These are phyloP conservation scores for Carex cristatella DNA, from an alignment of 176 grass and related monocot species.

Conservation along the genomic window DNA sequence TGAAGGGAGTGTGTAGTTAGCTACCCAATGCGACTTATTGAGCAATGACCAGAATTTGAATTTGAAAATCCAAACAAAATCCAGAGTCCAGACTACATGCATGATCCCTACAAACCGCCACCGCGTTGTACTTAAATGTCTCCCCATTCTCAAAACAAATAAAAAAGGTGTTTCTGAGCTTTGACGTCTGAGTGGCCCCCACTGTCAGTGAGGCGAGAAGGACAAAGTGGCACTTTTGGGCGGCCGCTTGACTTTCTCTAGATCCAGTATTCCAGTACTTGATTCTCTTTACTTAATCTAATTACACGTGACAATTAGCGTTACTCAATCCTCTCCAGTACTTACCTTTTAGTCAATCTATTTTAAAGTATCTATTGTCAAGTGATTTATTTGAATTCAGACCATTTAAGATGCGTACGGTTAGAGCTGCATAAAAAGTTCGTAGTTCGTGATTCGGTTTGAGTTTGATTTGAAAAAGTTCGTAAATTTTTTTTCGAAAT, in stretches of 20 bases:
- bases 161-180: background rate
- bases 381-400: background rate
- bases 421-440: too few relatives aligned
- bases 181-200: background rate
- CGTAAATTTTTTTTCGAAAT: too few relatives aligned
- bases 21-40: background rate
- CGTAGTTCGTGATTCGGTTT: too few relatives aligned
- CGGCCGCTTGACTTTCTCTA: background rate
- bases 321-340: background rate
- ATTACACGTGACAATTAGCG: constrained; percentile 5
- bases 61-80: background rate
- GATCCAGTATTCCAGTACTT: background rate
- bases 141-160: too few relatives aligned
- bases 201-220: background rate
- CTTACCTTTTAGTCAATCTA: too few relatives aligned
- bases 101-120: background rate
- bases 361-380: too few relatives aligned
- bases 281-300: constrained; percentile 9
- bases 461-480: too few relatives aligned
- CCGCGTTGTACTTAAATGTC: background rate
- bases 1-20: background rate
- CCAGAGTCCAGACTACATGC: background rate
- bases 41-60: background rate
- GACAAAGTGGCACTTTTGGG: background rate
- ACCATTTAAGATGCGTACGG: too few relatives aligned